These are phyloP conservation scores for Cenchrus purpureus DNA, from an alignment of 176 grass and related monocot genomes.

Conservation along the genomic window DNA sequence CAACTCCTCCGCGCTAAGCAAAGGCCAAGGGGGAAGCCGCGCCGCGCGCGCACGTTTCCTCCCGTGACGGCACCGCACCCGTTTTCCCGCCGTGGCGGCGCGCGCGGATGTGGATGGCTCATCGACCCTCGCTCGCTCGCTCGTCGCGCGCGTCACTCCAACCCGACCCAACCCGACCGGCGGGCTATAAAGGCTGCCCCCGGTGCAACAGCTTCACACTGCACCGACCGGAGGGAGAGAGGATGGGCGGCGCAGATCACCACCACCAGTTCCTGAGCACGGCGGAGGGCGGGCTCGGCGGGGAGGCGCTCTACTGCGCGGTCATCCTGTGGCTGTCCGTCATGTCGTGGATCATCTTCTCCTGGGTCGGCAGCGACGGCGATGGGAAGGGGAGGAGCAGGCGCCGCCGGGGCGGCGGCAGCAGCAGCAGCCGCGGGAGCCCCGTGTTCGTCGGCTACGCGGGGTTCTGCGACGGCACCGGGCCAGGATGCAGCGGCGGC, in stretches of 20 bases:
- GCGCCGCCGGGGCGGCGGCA: neutral
- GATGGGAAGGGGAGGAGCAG: slow-evolving; percentile 4
- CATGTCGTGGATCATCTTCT: slow-evolving; percentile 86
- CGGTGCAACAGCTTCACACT: neutral
- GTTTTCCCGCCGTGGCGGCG: slow-evolving; percentile 19
- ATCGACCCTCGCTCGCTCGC: neutral
- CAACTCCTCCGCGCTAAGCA: slow-evolving; percentile 41
- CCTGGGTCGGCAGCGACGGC: slow-evolving; percentile 40
- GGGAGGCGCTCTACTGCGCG: slow-evolving; percentile 79
- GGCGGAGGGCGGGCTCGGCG: slow-evolving; percentile 47
- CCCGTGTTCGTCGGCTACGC: slow-evolving; percentile 52
- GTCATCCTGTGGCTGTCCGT: slow-evolving; percentile 84
- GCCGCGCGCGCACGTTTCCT: neutral
- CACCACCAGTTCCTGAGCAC: slow-evolving; percentile 34
- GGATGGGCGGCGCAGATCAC: slow-evolving; percentile 16
- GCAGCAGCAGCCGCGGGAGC: slow-evolving; percentile 34
- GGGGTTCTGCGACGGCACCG: slow-evolving; percentile 72
- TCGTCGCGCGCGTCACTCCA: neutral
- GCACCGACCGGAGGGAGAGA: neutral
- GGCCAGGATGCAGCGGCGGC: slow-evolving; percentile 44
- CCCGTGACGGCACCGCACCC: slow-evolving; percentile 36
- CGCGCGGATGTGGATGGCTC: slow-evolving; percentile 10
- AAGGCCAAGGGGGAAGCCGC: neutral
- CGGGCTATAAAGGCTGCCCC: slow-evolving; percentile 22
- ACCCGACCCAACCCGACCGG: neutral